Evolutionary conservation across 306 rosid genomes (phyloP).

Genomic region (Vigna reflexopilosa): DNA sequence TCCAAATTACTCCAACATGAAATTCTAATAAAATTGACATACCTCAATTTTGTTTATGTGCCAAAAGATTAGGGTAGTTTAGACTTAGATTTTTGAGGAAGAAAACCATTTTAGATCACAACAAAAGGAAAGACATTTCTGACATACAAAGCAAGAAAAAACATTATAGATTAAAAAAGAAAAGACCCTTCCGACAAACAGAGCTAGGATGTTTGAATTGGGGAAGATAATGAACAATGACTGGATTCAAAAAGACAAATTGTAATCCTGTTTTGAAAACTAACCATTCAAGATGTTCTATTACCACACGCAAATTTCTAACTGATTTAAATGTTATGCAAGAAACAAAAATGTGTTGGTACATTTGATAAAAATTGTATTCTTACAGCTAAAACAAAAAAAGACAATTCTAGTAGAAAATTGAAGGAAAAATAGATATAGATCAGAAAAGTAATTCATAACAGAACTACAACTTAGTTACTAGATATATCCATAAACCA

Average conservation of each 20-base stretch:
- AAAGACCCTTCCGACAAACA: not conserved
- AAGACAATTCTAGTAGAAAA: slow-evolving; percentile 1
- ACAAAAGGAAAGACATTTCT: not conserved
- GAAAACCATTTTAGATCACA: not conserved
- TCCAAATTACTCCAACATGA: not conserved
- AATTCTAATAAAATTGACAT: not conserved
- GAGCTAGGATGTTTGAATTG: not conserved
- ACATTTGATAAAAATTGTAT: no score
- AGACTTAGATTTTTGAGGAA: not conserved
- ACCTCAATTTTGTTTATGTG: not conserved
- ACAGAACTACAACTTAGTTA: slow-evolving; percentile 24
- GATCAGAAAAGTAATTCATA: not conserved
- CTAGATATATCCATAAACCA: slow-evolving; percentile 26
- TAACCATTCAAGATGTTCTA: not conserved
- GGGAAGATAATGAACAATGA: not conserved
- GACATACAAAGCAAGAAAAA: not conserved
- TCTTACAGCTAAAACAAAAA: not conserved
- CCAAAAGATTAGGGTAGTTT: not conserved
- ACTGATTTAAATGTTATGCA: not conserved
- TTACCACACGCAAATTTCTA: not conserved
- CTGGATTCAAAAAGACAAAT: not conserved
- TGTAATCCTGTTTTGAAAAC: not conserved
- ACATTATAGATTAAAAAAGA: not conserved
- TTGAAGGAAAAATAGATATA: not conserved
- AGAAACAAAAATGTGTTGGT: not conserved